These are phyloP conservation scores for Tylopilus plumbeoviolaceoides DNA, from an alignment of 768 basidiomycete genomes.

Conservation along the genomic window DNA sequence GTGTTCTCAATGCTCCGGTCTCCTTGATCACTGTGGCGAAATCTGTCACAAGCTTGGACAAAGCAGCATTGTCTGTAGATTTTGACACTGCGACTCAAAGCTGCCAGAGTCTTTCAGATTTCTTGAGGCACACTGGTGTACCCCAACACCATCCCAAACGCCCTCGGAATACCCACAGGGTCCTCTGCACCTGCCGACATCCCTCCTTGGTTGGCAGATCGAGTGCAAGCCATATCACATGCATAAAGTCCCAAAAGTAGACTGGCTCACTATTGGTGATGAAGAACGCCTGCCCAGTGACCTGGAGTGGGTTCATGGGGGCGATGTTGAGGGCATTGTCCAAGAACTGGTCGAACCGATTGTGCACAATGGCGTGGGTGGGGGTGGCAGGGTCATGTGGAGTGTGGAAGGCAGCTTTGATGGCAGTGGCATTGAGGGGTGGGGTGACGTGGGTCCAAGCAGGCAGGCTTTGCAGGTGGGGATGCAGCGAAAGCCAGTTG, in stretches of 20 bases:
- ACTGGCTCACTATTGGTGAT: constrained; percentile 96
- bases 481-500: constrained; percentile 57
- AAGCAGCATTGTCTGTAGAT: constrained; percentile 51
- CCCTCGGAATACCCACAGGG: constrained; percentile 50
- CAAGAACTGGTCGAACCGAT: constrained; percentile 78
- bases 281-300: constrained; percentile 93
- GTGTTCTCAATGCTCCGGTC: constrained; percentile 57
- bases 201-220: constrained; percentile 43
- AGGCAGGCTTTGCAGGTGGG: constrained; percentile 82
- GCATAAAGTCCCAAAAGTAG: constrained; percentile 94
- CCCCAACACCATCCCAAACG: constrained; percentile 70
- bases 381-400: constrained; percentile 34
- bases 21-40: constrained; percentile 58
- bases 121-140: constrained; percentile 31
- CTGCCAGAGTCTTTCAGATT: constrained; percentile 47
- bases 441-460: constrained; percentile 69
- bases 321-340: constrained; percentile 51
- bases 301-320: constrained; percentile 57
- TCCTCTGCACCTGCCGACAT: constrained; percentile 38
- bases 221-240: constrained; percentile 72
- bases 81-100: constrained; percentile 41
- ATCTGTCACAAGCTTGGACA: constrained; percentile 52
- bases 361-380: constrained; percentile 60
- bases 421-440: constrained; percentile 52
- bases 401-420: constrained; percentile 54